These are phyloP conservation scores for Heterococcus sp. DNA, from an alignment of 108 stramenopile genomes.

Conservation along the genomic window DNA sequence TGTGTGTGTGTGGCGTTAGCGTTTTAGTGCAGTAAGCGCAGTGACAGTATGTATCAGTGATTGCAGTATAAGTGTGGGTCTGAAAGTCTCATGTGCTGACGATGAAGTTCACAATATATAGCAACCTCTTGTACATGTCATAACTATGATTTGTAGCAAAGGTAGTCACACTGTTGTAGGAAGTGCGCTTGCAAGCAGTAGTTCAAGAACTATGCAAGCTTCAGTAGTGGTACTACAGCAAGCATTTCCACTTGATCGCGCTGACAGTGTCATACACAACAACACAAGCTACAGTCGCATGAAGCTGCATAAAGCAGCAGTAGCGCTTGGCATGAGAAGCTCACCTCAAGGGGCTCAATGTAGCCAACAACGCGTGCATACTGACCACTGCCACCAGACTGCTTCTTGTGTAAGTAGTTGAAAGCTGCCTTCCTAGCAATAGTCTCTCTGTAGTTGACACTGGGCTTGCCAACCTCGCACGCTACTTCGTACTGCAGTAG, in stretches of 20 bases:
- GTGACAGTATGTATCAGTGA: not conserved
- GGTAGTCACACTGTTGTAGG: no score
- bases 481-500: slow-evolving; percentile 83
- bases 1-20: not conserved
- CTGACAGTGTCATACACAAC: not conserved
- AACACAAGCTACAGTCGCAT: not conserved
- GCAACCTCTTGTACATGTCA: not conserved
- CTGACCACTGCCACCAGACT: slow-evolving; percentile 96
- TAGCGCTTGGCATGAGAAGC: slow-evolving; percentile 38
- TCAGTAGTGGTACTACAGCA: not conserved
- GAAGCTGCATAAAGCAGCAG: not conserved
- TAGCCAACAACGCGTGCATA: slow-evolving; percentile 93
- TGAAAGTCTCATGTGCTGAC: not conserved
- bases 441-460: slow-evolving; percentile 98
- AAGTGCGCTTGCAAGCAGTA: no score
- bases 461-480: slow-evolving; percentile 80
- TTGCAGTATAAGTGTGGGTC: not conserved
- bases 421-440: slow-evolving; percentile 74
- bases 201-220: not conserved
- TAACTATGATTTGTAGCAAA: no score
- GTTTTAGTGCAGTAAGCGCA: not conserved
- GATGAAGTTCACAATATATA: not conserved
- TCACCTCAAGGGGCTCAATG: slow-evolving; percentile 75
- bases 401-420: slow-evolving; percentile 98
- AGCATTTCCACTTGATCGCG: not conserved